Conservation (phyloP, 257 asterid genomes). For the Scutellaria minor region DNA sequence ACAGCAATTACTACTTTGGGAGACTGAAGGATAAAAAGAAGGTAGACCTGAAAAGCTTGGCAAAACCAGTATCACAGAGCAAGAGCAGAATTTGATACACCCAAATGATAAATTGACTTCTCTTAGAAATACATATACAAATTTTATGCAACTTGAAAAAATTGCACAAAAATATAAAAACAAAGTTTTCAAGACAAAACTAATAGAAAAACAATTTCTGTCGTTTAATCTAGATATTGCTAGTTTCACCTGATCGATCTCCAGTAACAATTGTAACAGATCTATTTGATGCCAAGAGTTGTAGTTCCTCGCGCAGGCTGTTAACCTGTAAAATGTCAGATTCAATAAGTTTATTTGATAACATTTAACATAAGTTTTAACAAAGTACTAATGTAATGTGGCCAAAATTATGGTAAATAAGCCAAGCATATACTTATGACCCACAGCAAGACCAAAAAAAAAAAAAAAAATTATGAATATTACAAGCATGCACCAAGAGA, state of each 20-base stretch:
- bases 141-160: not conserved
- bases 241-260: conserved; percentile 70
- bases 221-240: conserved; percentile 25
- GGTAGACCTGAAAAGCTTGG: not conserved
- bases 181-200: conserved; percentile 11
- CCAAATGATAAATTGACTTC: not conserved
- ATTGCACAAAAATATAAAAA: conserved; percentile 2
- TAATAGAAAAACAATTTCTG: conserved; percentile 7
- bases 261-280: conserved; percentile 77
- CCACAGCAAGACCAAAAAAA: conserved; percentile 1
- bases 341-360: conserved; percentile 21
- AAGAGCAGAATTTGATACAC: conserved; percentile 9
- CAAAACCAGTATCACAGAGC: conserved; percentile 4
- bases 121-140: conserved; percentile 3
- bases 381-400: not conserved
- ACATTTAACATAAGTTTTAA: not conserved
- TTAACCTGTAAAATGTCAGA: conserved; percentile 60
- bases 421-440: not conserved
- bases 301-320: conserved; percentile 80
- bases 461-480: not conserved
- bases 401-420: conserved; percentile 1
- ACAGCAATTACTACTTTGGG: not conserved
- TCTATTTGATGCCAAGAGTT: conserved; percentile 62
- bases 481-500: conserved; percentile 3
- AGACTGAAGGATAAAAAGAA: conserved; percentile 16